Base-by-base conservation (phyloP, 805 yeast genomes). In the Hanseniaspora hatyaiensis region DNA sequence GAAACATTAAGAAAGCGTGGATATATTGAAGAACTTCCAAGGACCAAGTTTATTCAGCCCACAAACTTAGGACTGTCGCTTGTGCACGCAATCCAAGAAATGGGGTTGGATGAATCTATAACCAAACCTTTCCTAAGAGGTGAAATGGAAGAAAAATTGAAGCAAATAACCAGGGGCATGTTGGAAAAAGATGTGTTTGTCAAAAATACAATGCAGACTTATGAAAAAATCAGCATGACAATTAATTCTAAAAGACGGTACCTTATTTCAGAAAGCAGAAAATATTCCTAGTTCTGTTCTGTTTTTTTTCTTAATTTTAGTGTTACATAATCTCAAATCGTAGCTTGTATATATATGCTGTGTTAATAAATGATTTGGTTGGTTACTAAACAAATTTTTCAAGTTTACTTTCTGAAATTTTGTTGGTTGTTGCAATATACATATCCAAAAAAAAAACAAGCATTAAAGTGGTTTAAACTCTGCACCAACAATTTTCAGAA, bases 101-200 rank as follows among this genome's bases (percentile, higher is more conserved):
- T 92, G 50, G 86, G 82, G 3, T 71, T 85, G 26, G 67, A 62
- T 43, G 87, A 86, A 55, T 79, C 89, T 1, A 68, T 92, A 51
- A 80, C 96, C 0, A 89, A 92, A 56, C 99, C 99, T 3, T 82
- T 83, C 55, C 64, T 92, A 51, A 68, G 99, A 48, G 78, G 81
- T 47, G 77, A 75, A 36, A 67, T 92, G 60, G 98, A 92, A 58
- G 65, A 60, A 13, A 73, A 76, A 41, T 67, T 92, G 57, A 73
- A 68, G 47, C 69, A 71, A 32, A 83, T 92, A 3, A 82, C 88
- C 46, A 70, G 72, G 0, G 96, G 96, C 0, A 53, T 56, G 4
- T 64, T 68, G 29, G 77, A 74, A 54, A 65, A 65, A 2, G 69
- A 67, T 8, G 11, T 11, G 6, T 26, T 8, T 26, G 29, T 26